These are phyloP conservation scores for Hymenoscyphus albidus DNA, from an alignment of 2,329 filamentous ascomycete species.

Conservation along the genomic window DNA sequence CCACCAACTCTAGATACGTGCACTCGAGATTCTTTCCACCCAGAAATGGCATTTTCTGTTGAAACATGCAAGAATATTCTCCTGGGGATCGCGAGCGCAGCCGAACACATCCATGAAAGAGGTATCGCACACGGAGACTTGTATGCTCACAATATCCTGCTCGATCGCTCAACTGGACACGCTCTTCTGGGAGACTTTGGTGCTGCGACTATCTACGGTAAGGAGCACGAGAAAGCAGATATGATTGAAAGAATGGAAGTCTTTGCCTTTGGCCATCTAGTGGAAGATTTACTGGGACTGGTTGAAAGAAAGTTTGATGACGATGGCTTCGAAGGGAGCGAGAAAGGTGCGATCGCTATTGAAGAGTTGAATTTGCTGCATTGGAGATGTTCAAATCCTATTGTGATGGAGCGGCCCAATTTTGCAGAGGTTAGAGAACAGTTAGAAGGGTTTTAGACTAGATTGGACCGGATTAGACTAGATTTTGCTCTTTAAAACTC, in stretches of 20 bases:
- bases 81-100: constrained; percentile 40
- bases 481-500: background rate
- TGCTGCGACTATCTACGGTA: constrained; percentile 44
- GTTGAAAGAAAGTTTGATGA: constrained; percentile 27
- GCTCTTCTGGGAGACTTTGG: constrained; percentile 47
- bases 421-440: constrained; percentile 28
- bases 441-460: constrained; percentile 21
- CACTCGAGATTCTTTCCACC: constrained; percentile 43
- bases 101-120: constrained; percentile 42
- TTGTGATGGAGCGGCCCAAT: constrained; percentile 29
- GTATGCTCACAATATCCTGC: constrained; percentile 47
- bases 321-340: constrained; percentile 19
- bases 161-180: constrained; percentile 37
- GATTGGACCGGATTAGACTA: background rate
- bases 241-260: constrained; percentile 44
- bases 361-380: constrained; percentile 30
- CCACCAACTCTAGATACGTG: constrained; percentile 45
- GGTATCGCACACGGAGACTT: constrained; percentile 46
- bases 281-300: constrained; percentile 43
- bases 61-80: constrained; percentile 38
- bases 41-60: constrained; percentile 32
- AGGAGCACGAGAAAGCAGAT: constrained; percentile 22
- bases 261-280: constrained; percentile 45
- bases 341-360: constrained; percentile 31
- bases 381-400: constrained; percentile 31